A percentile compares a stretch with the other conserved stretches of the same genome.
phyloP scores from a whole-genome alignment of 1,284 basidiomycete genomes.

The Tausonia pullulans region DNA sequence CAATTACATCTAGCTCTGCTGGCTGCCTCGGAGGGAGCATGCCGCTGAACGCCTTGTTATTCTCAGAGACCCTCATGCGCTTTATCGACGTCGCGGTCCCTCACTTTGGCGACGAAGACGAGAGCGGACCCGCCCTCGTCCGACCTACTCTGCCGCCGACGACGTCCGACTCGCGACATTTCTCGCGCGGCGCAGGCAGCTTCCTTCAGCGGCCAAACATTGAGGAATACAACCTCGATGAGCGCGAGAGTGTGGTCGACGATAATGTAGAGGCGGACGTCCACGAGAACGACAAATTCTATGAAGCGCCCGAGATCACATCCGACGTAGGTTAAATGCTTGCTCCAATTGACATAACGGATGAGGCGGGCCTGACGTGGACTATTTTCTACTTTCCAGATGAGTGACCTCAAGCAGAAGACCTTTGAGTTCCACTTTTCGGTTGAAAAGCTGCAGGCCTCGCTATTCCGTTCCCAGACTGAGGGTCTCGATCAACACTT shows the following conservation, averaged over 20 bases:
- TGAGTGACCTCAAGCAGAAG: slow-evolving; percentile 60
- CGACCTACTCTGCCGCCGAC: not conserved
- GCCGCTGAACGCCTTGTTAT: not conserved
- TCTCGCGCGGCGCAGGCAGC: slow-evolving; percentile 32
- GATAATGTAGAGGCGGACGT: slow-evolving; percentile 15
- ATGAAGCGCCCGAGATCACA: slow-evolving; percentile 58
- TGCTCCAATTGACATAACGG: not conserved
- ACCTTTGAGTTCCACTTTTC: slow-evolving; percentile 80
- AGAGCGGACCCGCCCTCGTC: not conserved
- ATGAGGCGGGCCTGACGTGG: not conserved
- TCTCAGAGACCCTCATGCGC: slow-evolving; percentile 64
- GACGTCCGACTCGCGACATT: slow-evolving; percentile 22
- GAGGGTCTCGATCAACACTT: slow-evolving; percentile 45
- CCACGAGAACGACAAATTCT: slow-evolving; percentile 50
- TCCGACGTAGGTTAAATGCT: slow-evolving; percentile 42
- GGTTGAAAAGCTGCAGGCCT: slow-evolving; percentile 76
- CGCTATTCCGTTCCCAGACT: slow-evolving; percentile 52
- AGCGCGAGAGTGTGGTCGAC: slow-evolving; percentile 36
- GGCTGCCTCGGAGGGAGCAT: not conserved
- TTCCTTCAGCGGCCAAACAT: slow-evolving; percentile 18
- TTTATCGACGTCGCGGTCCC: slow-evolving; percentile 88
- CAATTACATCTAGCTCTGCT: too few relatives aligned
- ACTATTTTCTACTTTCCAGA: slow-evolving; percentile 28
- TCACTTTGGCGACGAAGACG: slow-evolving; percentile 53
- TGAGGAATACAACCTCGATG: slow-evolving; percentile 59